Evolutionary conservation across 306 rosid species (phyloP), one percentile per base, ranked within the genome.

Genomic region (Sicyos edulis): DNA sequence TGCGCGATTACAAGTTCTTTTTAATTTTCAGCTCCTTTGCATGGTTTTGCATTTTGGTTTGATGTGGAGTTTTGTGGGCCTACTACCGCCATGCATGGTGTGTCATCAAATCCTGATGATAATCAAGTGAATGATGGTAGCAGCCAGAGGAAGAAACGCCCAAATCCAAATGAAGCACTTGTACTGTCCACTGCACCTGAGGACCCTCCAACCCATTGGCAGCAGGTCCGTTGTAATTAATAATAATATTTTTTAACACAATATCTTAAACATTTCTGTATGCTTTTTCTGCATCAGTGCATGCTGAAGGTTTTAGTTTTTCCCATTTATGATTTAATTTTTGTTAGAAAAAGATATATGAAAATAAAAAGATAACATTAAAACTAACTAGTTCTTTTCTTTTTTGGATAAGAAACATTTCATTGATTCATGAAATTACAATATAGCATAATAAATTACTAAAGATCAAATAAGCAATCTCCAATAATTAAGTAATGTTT

Each of bases 181-280:
- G 89, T 89, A 49, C 83, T 93, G 61, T 93, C 97, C 75, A 90
- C 99, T 56, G 97, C 99, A 53, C 99, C 99, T 4, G 99, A 91
- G 97, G 99, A 93, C 76, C 97, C 96, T 75, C 99, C 97, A 72
- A 93, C 99, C 19, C 99, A 93, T 80, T 93, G 99, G 99, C 99
- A 93, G 80, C 99, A 93, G 99, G 99, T 93, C 77, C 75, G 17
- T 24, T 72, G 16, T 19, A 50, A 24, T 40, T 71, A 77, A 54
- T 54, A 11, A 56, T 12, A 22, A 21, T 22, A 17, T 9, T 32
- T 8, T 47, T 1, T 6, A 50, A 10, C 3, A 16, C 26, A 17
- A 34, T 8, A 65, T 19, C 45, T 44, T 10, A 44, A 20, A 64
- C 44, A 2, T 42, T 65, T 65, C 16, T 40, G 53, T 40, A n/a